Evolutionary conservation across 2,329 filamentous ascomycete species (phyloP).

Genomic region (Fusarium annulatum): DNA sequence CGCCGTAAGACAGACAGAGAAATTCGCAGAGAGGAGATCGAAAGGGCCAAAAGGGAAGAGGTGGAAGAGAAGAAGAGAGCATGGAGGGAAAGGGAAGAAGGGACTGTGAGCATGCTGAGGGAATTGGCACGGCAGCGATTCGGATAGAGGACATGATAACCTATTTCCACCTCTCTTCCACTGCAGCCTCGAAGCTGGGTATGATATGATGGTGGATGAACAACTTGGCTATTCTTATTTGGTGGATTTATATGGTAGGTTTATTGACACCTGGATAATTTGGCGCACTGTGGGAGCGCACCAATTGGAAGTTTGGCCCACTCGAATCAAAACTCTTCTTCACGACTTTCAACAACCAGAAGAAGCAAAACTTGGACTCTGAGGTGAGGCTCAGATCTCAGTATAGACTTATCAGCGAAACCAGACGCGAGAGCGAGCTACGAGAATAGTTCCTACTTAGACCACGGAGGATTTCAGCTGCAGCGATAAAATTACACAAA

Average conservation of each 20-base stretch:
- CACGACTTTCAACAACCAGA: conserved; percentile 30
- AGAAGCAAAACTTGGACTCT: conserved; percentile 6
- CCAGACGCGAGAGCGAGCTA: background rate
- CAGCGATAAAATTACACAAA: background rate
- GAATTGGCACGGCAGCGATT: conserved; percentile 83
- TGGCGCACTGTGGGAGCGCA: conserved; percentile 44
- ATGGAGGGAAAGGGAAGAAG: conserved; percentile 81
- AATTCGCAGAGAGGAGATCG: conserved; percentile 81
- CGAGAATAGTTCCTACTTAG: background rate
- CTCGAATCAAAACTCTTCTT: conserved; percentile 45
- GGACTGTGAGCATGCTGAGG: conserved; percentile 84
- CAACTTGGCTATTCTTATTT: background rate
- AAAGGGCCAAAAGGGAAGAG: conserved; percentile 80
- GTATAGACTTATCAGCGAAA: background rate
- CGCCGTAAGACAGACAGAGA: conserved; percentile 86
- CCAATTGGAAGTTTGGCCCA: conserved; percentile 39
- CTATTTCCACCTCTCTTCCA: background rate
- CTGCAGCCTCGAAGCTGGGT: background rate
- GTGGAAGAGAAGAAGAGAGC: conserved; percentile 79
- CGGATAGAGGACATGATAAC: conserved; percentile 58
- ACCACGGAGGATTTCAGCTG: background rate
- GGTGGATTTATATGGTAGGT: background rate
- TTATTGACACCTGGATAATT: conserved; percentile 13
- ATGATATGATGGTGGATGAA: background rate
- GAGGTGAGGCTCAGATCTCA: background rate